Evolutionary conservation across 176 grass and related monocot species (phyloP), one percentile per base, ranked within the genome.

Genomic region (Triticum timopheevii): DNA sequence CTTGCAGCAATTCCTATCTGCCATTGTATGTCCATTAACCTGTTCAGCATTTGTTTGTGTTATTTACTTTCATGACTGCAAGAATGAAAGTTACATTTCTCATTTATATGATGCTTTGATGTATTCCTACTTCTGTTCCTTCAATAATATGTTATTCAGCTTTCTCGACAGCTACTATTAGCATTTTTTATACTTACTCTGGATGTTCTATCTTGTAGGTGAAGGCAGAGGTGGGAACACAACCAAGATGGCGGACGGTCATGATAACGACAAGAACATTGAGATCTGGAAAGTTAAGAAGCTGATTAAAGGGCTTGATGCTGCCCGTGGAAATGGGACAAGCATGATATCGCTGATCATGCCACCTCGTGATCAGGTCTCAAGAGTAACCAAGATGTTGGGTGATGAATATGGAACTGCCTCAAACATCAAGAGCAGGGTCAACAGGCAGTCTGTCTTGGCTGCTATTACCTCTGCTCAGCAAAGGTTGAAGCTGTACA

Each of bases 331-430:
- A 5, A 89, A 89, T 67, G 87, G 87, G 17, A 89, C 87, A 39
- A 89, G 87, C 76, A 89, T 89, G 87, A 89, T 89, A 15, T 89
- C 87, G 6, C 42, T 85, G 42, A 85, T 80, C 65, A 89, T 85
- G 82, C 87, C 82, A 4, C 87, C 87, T 23, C 87, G 87, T 44
- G 87, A 89, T 81, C 87, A 89, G 59, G 77, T 89, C 36, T 80
- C 87, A 58, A 76, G 82, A 39, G 87, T 80, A 22, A 25, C 76
- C 47, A 89, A 89, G 59, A 89, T 85, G 87, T 34, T 89, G 87
- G 87, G 87, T 66, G 82, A 85, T 80, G 87, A 89, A 67, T 89
- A 89, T 75, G 87, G 87, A 75, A 89, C 87, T 34, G 87, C 87
- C 31, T 85, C 82, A 0, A 89, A 89, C 59, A 89, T 89, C 47